Conservation (phyloP, 208 protist species). For the Leishmania guyanensis region DNA sequence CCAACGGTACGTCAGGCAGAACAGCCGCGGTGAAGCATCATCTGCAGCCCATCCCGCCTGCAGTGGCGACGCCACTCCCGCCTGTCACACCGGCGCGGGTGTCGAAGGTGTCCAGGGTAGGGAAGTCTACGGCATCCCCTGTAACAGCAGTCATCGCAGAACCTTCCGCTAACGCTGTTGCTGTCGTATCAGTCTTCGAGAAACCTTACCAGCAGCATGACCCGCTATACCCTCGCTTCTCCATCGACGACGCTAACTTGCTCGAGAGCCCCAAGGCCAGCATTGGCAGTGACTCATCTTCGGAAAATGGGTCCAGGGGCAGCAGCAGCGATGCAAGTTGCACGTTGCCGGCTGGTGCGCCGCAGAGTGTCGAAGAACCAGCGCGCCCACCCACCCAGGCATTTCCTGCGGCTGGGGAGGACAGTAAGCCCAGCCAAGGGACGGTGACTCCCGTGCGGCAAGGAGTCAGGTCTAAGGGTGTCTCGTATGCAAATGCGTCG, state of each 20-base stretch:
- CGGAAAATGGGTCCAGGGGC: constrained; percentile 4
- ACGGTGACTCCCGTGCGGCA: constrained; percentile 19
- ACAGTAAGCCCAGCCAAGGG: not conserved
- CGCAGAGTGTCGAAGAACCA: constrained; percentile 6
- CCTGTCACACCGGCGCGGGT: not conserved
- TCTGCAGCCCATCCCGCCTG: constrained; percentile 29
- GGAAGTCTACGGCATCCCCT: not conserved
- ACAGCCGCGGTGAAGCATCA: constrained; percentile 27
- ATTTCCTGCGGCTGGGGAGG: not conserved
- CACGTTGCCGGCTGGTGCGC: constrained; percentile 13
- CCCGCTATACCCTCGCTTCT: constrained; percentile 10
- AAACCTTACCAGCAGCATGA: not conserved
- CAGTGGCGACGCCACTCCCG: not conserved
- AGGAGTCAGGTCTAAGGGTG: constrained; percentile 37
- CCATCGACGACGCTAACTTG: constrained; percentile 23
- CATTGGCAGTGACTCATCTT: constrained; percentile 28
- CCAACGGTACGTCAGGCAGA: not conserved
- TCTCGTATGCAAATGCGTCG: not conserved
- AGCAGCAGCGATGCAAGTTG: not conserved
- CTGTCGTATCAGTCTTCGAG: not conserved
- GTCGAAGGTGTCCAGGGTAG: not conserved
- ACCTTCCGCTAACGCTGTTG: not conserved
- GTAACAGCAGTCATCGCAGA: not conserved
- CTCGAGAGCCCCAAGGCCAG: constrained; percentile 31
- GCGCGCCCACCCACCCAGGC: not conserved